Evolutionary conservation across 176 grass and related monocot genomes (phyloP).

Genomic region (Oryza nivara): DNA sequence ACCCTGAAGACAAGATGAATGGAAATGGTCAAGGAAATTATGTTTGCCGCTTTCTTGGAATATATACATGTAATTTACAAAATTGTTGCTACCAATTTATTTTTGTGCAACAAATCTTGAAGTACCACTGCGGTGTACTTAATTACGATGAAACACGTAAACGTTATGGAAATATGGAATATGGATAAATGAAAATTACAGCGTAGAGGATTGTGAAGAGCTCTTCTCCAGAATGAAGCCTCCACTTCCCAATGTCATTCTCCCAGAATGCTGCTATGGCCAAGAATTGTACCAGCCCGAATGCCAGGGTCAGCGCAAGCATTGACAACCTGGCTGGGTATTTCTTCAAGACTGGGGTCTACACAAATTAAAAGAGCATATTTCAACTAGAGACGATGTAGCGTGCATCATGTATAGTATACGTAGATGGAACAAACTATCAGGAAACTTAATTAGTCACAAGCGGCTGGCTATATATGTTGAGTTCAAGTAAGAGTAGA

Average conservation of each 20-base stretch:
- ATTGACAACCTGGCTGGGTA: constrained; percentile 68
- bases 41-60: background rate
- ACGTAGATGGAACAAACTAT: background rate
- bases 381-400: constrained; percentile 14
- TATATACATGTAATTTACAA: background rate
- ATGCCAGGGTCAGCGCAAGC: constrained; percentile 47
- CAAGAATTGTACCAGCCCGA: constrained; percentile 68
- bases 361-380: background rate
- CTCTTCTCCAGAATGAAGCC: constrained; percentile 58
- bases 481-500: constrained; percentile 24
- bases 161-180: constrained; percentile 1
- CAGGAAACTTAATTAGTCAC: background rate
- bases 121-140: background rate
- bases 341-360: constrained; percentile 71
- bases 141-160: constrained; percentile 7
- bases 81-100: background rate
- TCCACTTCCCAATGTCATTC: constrained; percentile 61
- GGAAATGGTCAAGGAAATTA: background rate
- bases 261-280: constrained; percentile 55
- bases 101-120: background rate
- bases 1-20: constrained; percentile 42
- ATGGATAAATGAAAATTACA: constrained; percentile 46
- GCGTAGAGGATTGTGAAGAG: constrained; percentile 77
- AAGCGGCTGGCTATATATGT: background rate
- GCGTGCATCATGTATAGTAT: background rate